Evolutionary conservation across 352 stramenopile species (phyloP), one percentile per base, ranked within the genome.

Genomic region (Stramenopiles sp.): DNA sequence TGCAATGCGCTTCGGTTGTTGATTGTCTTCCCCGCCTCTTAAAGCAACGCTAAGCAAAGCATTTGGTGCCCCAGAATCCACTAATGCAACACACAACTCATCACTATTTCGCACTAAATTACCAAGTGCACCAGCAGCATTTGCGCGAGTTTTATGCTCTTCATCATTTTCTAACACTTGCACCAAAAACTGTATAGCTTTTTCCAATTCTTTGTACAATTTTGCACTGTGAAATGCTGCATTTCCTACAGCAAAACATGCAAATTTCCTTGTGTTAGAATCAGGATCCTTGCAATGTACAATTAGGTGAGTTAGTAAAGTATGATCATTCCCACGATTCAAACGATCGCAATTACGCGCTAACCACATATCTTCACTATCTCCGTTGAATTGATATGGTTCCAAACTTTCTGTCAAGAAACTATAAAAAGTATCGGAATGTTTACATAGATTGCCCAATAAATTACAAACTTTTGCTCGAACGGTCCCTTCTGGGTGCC

Each of bases 211-310:
- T 0, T 84, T 38, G 81, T 96, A 97, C 0, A 97, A 79, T 69
- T 31, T 1, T 32, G 80, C 65, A 27, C 38, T 83, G 83, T 97
- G 90, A 80, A 96, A 97, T 4, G 92, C 91, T 20, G 90, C 91
- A 79, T 97, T 97, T 33, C 92, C 92, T 33, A 97, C 87, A n/a
- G 91, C 92, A 82, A 97, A 97, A 85, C 90, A 95, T 0, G 92
- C 92, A 65, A 96, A 96, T 27, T 93, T 93, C 0, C 90, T 85
- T 1, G 93, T 90, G 77, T 91, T 90, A n/a, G 84, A 84, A 81
- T 96, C 89, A 0, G 80, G 33, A 73, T 95, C 90, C 0, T 79
- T 82, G 4, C 92, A 84, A 0, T 85, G 82, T 38, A 73, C 78
- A 30, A 94, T 85, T 7, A 94, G 85, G 30, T 81, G 83, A n/a